phyloP scores from a whole-genome alignment of 2,329 filamentous ascomycete species.

The Venturia carpophila region DNA sequence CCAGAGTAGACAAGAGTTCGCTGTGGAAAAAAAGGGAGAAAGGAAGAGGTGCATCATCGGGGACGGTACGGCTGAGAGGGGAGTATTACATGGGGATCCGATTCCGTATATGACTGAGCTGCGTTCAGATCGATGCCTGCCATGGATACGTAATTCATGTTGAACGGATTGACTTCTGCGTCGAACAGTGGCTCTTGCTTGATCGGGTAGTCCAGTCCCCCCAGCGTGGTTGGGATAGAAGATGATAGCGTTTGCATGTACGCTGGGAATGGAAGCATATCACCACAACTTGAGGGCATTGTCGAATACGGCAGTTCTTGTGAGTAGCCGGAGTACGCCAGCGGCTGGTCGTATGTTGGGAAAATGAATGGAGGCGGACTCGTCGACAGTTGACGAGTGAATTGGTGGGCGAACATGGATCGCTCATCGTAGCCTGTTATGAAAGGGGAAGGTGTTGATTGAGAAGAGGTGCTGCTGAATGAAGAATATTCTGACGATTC shows the following conservation, averaged over 20 bases:
- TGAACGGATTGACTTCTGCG: slow-evolving; percentile 57
- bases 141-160: slow-evolving; percentile 61
- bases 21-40: slow-evolving; percentile 19
- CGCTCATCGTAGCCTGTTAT: slow-evolving; percentile 56
- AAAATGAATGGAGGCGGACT: slow-evolving; percentile 64
- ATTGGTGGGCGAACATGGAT: slow-evolving; percentile 57
- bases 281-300: slow-evolving; percentile 29
- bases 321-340: slow-evolving; percentile 53
- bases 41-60: slow-evolving; percentile 29
- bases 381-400: slow-evolving; percentile 60
- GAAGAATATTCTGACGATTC: slow-evolving; percentile 10
- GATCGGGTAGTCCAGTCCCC: slow-evolving; percentile 51
- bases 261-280: slow-evolving; percentile 39
- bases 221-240: slow-evolving; percentile 49
- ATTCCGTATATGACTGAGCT: slow-evolving; percentile 56
- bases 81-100: slow-evolving; percentile 68
- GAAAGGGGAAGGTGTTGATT: slow-evolving; percentile 47
- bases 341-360: slow-evolving; percentile 59
- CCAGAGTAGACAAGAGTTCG: slow-evolving; percentile 23
- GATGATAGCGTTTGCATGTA: slow-evolving; percentile 45
- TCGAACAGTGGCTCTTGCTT: slow-evolving; percentile 58
- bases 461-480: slow-evolving; percentile 12
- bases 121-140: slow-evolving; percentile 56
- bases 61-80: slow-evolving; percentile 28
- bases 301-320: slow-evolving; percentile 32